Base-by-base conservation (phyloP, 306 rosid genomes). In the Begonia loranthoides region DNA sequence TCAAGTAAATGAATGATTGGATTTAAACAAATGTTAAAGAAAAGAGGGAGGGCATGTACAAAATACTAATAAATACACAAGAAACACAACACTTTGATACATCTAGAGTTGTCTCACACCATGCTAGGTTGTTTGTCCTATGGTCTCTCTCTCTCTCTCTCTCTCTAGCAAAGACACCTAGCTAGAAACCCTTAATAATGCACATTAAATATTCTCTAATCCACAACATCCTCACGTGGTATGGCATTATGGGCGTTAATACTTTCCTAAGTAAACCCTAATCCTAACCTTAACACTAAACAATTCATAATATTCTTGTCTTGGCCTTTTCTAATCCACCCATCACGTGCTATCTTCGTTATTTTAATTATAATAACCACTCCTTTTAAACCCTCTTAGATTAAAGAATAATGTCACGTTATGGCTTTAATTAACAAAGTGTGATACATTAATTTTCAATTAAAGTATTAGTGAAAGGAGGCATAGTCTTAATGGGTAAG, bases 101-200 rank as follows among this genome's bases (percentile, higher is more conserved):
- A 49, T 61, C 64, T 57, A 73, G 73, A 59, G 83, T 68, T 71
- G 86, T 68, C 52, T 63, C 47, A 51, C 55, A 17, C 70, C 52
- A 49, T 63, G 61, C 54, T 68, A 59, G 60, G 58, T 53, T 69
- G 67, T 52, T 28, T 60, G 61, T 63, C 64, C 56, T 14, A 38
- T 60, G 15, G 13, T 62, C 56, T 22, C 48, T 59, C 62, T 73
- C 76, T 57, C 65, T 64, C 72, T 70, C 65, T 47, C 54, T 50
- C 51, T 49, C 28, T n/a, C 40, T 17, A 60, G 87, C 86, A 17
- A 57, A 73, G 90, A 80, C 76, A 78, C 90, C 74, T 50, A 49
- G 50, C 13, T 67, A 36, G 61, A 55, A 66, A 61, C 56, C 61
- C 51, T 59, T 64, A 28, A 70, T 56, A 71, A 60, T 72, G 66